phyloP scores from a whole-genome alignment of 176 grass and related monocot genomes.

The Cenchrus purpureus region DNA sequence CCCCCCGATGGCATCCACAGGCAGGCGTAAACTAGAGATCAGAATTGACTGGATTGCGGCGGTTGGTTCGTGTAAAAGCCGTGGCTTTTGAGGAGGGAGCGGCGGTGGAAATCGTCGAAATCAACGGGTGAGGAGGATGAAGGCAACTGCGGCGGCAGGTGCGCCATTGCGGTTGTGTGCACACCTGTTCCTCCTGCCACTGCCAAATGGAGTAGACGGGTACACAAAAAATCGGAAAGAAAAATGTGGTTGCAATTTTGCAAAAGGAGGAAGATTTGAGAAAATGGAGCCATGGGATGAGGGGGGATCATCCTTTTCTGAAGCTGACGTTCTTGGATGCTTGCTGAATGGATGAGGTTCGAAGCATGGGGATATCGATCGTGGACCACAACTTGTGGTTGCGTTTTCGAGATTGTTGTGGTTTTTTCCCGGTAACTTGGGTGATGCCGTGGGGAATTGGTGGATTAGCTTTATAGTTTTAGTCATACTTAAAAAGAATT shows the following conservation, averaged over 20 bases:
- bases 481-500: too few species aligned
- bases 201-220: conserved; percentile 27
- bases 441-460: too few species aligned
- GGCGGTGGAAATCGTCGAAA: conserved; percentile 13
- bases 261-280: background rate
- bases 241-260: background rate
- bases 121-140: background rate
- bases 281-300: background rate
- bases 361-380: background rate
- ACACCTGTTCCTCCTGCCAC: conserved; percentile 14
- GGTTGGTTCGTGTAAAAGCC: conserved; percentile 3
- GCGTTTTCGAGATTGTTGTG: conserved; percentile 13
- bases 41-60: conserved; percentile 21
- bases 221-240: background rate
- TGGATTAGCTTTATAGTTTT: too few species aligned
- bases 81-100: conserved; percentile 1
- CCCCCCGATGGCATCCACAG: conserved; percentile 49
- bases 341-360: conserved; percentile 50
- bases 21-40: conserved; percentile 18
- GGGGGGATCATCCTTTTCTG: background rate
- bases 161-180: conserved; percentile 26
- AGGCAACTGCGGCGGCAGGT: background rate
- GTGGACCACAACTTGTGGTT: conserved; percentile 41
- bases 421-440: background rate
- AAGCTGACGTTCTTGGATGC: conserved; percentile 44